Conservation (phyloP, 345 rosid species). For the Bruguiera gymnorhiza region DNA sequence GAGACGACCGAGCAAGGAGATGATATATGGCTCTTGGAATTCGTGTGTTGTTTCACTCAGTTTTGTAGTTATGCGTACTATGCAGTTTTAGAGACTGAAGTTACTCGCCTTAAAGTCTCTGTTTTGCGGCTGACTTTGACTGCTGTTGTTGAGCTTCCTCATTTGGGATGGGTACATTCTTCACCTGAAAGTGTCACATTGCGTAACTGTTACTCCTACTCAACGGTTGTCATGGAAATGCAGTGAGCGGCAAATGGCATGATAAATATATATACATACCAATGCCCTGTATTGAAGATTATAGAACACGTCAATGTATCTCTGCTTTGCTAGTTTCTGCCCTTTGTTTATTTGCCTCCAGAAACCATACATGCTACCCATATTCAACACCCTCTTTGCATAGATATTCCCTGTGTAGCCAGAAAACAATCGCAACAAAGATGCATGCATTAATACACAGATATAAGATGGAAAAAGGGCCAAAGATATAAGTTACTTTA, state of each 20-base stretch:
- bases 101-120: constrained; percentile 17
- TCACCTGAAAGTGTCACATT: constrained; percentile 36
- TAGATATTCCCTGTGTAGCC: constrained; percentile 44
- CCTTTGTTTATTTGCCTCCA: constrained; percentile 73
- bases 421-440: constrained; percentile 14
- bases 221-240: neutral
- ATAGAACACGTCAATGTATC: constrained; percentile 80
- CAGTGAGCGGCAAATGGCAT: neutral
- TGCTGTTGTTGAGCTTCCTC: constrained; percentile 47
- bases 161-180: constrained; percentile 41
- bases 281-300: constrained; percentile 60
- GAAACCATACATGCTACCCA: constrained; percentile 62
- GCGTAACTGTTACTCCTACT: neutral
- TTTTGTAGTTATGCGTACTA: too few relatives aligned
- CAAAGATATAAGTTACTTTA: neutral
- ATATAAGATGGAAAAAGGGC: neutral
- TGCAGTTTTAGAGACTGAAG: neutral
- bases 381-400: constrained; percentile 66
- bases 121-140: constrained; percentile 21
- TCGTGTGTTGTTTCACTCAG: too few relatives aligned
- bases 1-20: too few relatives aligned
- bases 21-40: too few relatives aligned
- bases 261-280: constrained; percentile 31
- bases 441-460: neutral
- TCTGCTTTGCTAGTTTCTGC: constrained; percentile 71